Percentiles rank a stretch among this genome's conserved stretches.
Conservation (phyloP, 2,329 filamentous ascomycete species). For the Tolypocladium tundrense region DNA sequence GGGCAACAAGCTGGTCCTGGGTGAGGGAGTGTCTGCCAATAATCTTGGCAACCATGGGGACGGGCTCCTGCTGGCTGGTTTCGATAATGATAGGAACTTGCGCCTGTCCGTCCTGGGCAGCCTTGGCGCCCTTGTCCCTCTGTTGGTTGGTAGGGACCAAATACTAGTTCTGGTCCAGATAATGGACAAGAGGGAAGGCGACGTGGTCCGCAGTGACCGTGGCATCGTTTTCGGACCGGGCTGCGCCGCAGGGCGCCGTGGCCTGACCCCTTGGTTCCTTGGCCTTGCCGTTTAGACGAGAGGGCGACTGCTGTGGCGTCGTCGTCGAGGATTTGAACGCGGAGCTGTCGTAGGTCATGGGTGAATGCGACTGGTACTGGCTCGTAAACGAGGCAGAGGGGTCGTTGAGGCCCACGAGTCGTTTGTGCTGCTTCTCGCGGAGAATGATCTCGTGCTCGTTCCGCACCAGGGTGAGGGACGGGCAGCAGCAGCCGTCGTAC, state of each 20-base stretch:
- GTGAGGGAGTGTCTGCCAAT: constrained; percentile 4
- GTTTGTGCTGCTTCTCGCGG: constrained; percentile 13
- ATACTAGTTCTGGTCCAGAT: constrained; percentile 7
- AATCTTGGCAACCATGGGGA: constrained; percentile 1
- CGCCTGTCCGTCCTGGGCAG: neutral
- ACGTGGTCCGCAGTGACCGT: no score
- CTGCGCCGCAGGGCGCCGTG: neutral
- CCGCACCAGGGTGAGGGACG: constrained; percentile 14
- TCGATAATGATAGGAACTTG: neutral
- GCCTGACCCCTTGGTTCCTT: neutral
- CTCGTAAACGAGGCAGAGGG: constrained; percentile 1
- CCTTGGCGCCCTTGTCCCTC: neutral
- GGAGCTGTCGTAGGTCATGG: constrained; percentile 11
- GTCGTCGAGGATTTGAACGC: constrained; percentile 2
- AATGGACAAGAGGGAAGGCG: constrained; percentile 4
- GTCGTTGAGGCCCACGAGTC: constrained; percentile 4
- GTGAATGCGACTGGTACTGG: constrained; percentile 10
- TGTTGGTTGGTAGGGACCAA: constrained; percentile 4
- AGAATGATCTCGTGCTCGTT: constrained; percentile 21
- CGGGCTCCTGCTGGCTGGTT: neutral
- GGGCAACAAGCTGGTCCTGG: constrained; percentile 3
- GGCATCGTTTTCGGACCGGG: neutral
- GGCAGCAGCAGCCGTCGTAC: constrained; percentile 15
- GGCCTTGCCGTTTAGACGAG: neutral
- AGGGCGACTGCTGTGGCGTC: constrained; percentile 1